Evolutionary conservation across 2,329 filamentous ascomycete genomes (phyloP).

Genomic region (Venturia effusa): DNA sequence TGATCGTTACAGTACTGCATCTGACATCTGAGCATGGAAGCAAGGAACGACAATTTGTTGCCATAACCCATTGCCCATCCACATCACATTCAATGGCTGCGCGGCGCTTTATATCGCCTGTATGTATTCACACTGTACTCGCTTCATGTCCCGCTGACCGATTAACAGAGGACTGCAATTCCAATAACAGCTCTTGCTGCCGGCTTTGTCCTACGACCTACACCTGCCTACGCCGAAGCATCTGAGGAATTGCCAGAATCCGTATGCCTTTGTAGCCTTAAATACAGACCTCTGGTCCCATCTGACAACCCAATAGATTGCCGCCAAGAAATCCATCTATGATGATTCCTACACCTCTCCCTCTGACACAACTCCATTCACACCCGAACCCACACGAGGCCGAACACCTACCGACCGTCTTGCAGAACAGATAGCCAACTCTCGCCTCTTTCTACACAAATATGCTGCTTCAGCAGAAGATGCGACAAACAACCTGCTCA

Average conservation of each 20-base stretch:
- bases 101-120: slow-evolving; percentile 3
- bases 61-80: slow-evolving; percentile 11
- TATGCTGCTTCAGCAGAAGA: slow-evolving; percentile 68
- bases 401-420: slow-evolving; percentile 77
- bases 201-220: slow-evolving; percentile 36
- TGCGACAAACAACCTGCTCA: slow-evolving; percentile 71
- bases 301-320: neutral
- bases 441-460: slow-evolving; percentile 68
- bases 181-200: slow-evolving; percentile 19
- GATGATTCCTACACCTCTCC: slow-evolving; percentile 43
- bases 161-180: neutral
- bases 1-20: neutral
- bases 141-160: neutral
- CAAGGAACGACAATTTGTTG: neutral
- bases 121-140: neutral
- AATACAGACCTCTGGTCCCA: neutral
- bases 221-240: slow-evolving; percentile 38
- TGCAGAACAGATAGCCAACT: slow-evolving; percentile 68
- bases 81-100: slow-evolving; percentile 8
- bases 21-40: neutral
- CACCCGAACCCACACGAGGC: slow-evolving; percentile 20
- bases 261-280: slow-evolving; percentile 5
- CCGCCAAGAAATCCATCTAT: slow-evolving; percentile 56
- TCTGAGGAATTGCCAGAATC: slow-evolving; percentile 19
- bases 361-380: slow-evolving; percentile 13